phyloP scores from a whole-genome alignment of 2,329 filamentous ascomycete genomes.

The Aspergillus fumigatus region DNA sequence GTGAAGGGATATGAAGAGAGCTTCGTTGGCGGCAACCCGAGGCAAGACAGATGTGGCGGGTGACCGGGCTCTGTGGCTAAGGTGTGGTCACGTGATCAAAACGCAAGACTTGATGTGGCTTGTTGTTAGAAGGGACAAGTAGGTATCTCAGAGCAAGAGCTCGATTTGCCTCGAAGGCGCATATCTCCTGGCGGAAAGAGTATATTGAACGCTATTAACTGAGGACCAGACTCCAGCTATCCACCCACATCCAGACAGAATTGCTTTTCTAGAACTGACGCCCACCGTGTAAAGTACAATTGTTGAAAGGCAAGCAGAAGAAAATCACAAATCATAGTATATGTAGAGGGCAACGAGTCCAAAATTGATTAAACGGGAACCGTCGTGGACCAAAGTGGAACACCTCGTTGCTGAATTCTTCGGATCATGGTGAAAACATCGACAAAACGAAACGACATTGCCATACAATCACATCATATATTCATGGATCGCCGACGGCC shows the following conservation, averaged over 20 bases:
- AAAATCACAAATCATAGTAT: constrained; percentile 4
- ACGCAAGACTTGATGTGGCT: too few relatives aligned
- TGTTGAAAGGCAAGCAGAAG: constrained; percentile 4
- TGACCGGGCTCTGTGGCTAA: not conserved
- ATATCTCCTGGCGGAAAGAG: constrained; percentile 1
- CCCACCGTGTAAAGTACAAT: constrained; percentile 21
- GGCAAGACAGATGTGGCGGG: not conserved
- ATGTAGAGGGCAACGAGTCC: not conserved
- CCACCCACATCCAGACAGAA: constrained; percentile 17
- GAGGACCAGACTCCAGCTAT: constrained; percentile 21
- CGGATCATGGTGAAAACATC: not conserved
- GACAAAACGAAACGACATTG: not conserved
- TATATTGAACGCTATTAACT: constrained; percentile 9
- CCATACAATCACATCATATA: constrained; percentile 33
- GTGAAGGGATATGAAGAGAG: not conserved
- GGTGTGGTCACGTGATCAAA: not conserved
- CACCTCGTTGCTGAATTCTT: not conserved
- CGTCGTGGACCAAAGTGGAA: not conserved
- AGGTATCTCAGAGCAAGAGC: not conserved
- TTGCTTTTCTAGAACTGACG: constrained; percentile 21
- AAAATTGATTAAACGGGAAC: not conserved
- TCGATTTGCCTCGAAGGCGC: not conserved
- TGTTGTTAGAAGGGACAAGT: too few relatives aligned
- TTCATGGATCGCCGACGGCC: constrained; percentile 61
- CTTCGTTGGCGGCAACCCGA: not conserved